Evolutionary conservation across 306 rosid genomes (phyloP), one percentile per base, ranked within the genome.

Genomic region (Morella rubra): DNA sequence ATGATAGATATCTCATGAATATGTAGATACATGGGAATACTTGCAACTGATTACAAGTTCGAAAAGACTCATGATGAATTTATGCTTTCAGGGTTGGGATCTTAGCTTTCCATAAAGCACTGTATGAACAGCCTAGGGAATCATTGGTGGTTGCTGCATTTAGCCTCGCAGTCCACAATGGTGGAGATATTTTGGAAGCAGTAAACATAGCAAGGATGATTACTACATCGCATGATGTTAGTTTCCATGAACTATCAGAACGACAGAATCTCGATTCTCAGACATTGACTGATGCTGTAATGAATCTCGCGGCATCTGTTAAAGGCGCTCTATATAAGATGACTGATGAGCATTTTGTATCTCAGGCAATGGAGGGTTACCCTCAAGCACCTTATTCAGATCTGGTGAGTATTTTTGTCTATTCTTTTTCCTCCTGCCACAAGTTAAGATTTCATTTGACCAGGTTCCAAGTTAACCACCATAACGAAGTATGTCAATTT

Each of bases 351-450:
- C 85, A 82, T 52, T 81, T 77, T 46, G 90, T 92, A 66, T 88
- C 98, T 45, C 91, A 67, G 82, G 97, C 97, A 5, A 79, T 91
- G 97, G 84, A 82, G 58, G 86, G 60, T 72, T 89, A 87, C 82
- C 89, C 96, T 71, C 78, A 89, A 80, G 97, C 98, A 68, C 98
- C 97, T 40, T 72, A 58, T 69, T 90, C 96, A 37, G 93, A 94
- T 83, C 70, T 90, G 81, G 97, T 94, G 61, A 80, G 90, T 67
- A 44, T 45, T 1, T 46, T 52, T 76, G 27, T 40, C 18, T 59
- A 37, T 49, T 1, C 37, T 51, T 73, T 40, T 24, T 12, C 16
- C 22, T 5, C 10, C 19, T 6, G 13, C 19, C 12, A 52, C 61
- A 18, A 7, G 12, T 55, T 55, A 19, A 7, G 27, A 7, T 55